phyloP scores from a whole-genome alignment of 2,329 filamentous ascomycete species.

The Sporothrix schenckii region DNA sequence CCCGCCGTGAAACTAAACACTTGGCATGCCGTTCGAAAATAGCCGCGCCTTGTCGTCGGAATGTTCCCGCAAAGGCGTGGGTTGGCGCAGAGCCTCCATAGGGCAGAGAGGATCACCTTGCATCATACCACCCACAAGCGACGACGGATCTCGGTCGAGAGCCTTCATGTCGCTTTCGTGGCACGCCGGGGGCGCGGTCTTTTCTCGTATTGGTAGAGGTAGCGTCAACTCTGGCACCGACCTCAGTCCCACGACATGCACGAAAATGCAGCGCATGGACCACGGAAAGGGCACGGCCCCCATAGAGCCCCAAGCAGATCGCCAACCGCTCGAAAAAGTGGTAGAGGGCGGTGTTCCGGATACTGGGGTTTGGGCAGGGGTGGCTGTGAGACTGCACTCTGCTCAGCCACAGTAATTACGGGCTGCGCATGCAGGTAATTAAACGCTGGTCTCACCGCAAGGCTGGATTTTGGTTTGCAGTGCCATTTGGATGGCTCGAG shows the following conservation, averaged over 20 bases:
- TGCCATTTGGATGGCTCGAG: slow-evolving; percentile 8
- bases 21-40: not conserved
- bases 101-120: slow-evolving; percentile 22
- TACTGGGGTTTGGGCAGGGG: not conserved
- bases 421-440: slow-evolving; percentile 10
- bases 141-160: not conserved
- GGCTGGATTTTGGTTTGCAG: slow-evolving; percentile 5
- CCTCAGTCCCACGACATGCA: not conserved
- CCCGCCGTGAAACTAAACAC: not conserved
- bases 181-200: slow-evolving; percentile 3
- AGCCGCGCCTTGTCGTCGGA: not conserved
- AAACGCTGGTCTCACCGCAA: not conserved
- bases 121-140: not conserved
- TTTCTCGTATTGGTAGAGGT: not conserved
- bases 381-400: slow-evolving; percentile 5
- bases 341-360: not conserved
- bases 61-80: not conserved
- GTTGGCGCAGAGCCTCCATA: not conserved
- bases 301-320: not conserved
- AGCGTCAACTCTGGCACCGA: not conserved
- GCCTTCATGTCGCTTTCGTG: not conserved
- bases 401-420: slow-evolving; percentile 11
- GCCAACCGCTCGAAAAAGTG: not conserved
- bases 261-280: slow-evolving; percentile 14
- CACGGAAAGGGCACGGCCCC: slow-evolving; percentile 12